These are phyloP conservation scores for Aspergillus alliaceus DNA, from an alignment of 2,329 filamentous ascomycete genomes.

Conservation along the genomic window DNA sequence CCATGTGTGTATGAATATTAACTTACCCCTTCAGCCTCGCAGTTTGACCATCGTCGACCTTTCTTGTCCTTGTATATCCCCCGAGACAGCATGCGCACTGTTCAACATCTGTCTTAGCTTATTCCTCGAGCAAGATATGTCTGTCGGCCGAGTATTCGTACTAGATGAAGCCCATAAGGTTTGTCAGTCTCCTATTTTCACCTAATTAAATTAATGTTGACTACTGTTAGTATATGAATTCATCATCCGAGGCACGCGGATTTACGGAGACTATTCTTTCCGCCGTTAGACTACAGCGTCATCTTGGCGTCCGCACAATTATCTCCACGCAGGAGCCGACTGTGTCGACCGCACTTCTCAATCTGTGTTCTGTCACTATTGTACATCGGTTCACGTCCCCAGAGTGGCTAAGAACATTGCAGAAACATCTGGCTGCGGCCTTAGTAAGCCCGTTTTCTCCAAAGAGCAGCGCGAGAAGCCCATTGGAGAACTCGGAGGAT, in stretches of 20 bases:
- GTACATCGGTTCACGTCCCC: conserved; percentile 70
- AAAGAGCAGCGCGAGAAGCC: not conserved
- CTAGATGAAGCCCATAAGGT: conserved; percentile 27
- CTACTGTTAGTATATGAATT: conserved; percentile 18
- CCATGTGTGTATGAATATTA: too few species aligned
- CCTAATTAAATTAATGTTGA: not conserved
- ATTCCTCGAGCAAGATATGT: conserved; percentile 18
- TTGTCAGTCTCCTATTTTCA: not conserved
- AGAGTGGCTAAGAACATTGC: conserved; percentile 54
- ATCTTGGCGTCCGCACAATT: conserved; percentile 63
- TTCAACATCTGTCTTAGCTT: conserved; percentile 22
- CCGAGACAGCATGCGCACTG: conserved; percentile 20
- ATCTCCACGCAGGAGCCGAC: conserved; percentile 76
- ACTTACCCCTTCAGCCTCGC: not conserved
- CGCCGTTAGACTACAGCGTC: conserved; percentile 67
- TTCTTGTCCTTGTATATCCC: conserved; percentile 21
- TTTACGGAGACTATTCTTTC: conserved; percentile 61
- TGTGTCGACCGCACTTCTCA: conserved; percentile 63
- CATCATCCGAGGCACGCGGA: conserved; percentile 7
- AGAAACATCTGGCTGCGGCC: conserved; percentile 46
- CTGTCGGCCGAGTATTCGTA: conserved; percentile 16
- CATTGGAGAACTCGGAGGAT: not conserved
- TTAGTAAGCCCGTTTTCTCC: not conserved
- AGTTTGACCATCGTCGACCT: conserved; percentile 22
- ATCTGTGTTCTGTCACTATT: conserved; percentile 67